Conservation (phyloP, 768 basidiomycete genomes). For the Xerocomus potaroensis region DNA sequence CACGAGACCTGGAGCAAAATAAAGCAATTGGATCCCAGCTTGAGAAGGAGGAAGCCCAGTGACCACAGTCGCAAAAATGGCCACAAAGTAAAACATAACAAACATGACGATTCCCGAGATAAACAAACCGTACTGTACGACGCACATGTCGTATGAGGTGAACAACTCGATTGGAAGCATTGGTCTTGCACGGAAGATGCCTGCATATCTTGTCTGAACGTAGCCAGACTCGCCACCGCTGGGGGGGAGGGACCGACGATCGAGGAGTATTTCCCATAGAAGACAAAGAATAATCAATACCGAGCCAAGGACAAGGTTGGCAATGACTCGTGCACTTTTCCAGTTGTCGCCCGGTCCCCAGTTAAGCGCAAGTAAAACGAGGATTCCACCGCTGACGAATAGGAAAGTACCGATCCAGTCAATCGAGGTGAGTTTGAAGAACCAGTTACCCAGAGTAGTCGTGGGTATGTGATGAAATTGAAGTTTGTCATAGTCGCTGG, state of each 20-base stretch:
- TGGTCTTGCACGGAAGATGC: constrained; percentile 32
- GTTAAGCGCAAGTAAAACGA: constrained; percentile 47
- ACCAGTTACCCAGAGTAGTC: constrained; percentile 12
- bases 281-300: constrained; percentile 38
- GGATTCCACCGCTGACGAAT: constrained; percentile 42
- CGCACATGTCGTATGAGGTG: constrained; percentile 38
- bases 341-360: constrained; percentile 46
- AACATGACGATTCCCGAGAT: constrained; percentile 46
- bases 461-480: background rate
- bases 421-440: constrained; percentile 32
- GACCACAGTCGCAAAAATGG: constrained; percentile 50
- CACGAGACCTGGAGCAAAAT: constrained; percentile 48
- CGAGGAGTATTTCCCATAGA: constrained; percentile 41
- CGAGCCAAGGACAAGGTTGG: constrained; percentile 42
- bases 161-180: constrained; percentile 48
- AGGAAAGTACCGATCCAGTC: constrained; percentile 47
- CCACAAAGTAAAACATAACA: constrained; percentile 52
- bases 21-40: constrained; percentile 47
- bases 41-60: constrained; percentile 35
- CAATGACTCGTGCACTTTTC: constrained; percentile 43
- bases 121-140: constrained; percentile 36
- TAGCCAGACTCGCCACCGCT: background rate
- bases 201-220: constrained; percentile 5
- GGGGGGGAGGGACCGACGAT: constrained; percentile 14
- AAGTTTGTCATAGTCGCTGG: constrained; percentile 12